Percentiles rank a stretch among this genome's conserved stretches.
phyloP scores from a whole-genome alignment of 2,329 filamentous ascomycete species.

The Aureobasidium sp. region DNA sequence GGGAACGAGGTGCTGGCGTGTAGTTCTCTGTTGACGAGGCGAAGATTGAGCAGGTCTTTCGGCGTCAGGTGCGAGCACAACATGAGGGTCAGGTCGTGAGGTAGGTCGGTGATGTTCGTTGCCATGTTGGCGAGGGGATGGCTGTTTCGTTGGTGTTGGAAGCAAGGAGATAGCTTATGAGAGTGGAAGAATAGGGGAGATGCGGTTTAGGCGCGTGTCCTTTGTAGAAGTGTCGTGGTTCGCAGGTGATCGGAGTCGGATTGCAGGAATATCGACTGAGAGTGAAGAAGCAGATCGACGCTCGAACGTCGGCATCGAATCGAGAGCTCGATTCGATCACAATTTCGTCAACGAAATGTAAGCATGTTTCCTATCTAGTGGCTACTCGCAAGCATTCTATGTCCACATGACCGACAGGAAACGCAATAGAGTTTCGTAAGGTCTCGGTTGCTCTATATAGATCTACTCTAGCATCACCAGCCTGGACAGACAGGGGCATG shows the following conservation, averaged over 20 bases:
- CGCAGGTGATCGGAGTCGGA: neutral
- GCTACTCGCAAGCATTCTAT: too few relatives aligned
- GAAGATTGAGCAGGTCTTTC: neutral
- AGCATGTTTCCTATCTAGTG: too few relatives aligned
- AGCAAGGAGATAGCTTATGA: neutral
- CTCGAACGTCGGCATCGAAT: neutral
- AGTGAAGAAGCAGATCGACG: neutral
- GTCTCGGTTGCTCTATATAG: too few relatives aligned
- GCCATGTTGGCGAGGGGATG: neutral
- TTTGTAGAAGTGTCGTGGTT: neutral
- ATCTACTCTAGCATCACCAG: too few relatives aligned
- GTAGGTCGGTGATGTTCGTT: neutral
- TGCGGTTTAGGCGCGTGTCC: neutral
- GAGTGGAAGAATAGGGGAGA: neutral
- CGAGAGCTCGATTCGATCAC: neutral
- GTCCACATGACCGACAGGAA: too few relatives aligned
- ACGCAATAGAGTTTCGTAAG: too few relatives aligned
- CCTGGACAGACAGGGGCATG: neutral
- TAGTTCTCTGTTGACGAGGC: neutral
- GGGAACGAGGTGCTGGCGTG: neutral
- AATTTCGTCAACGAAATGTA: too few relatives aligned
- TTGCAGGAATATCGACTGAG: neutral
- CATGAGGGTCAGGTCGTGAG: neutral
- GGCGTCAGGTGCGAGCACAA: neutral
- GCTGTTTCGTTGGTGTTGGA: too few relatives aligned